phyloP scores from a whole-genome alignment of 495 filamentous ascomycete genomes.

The Aspergillus cristatus region DNA sequence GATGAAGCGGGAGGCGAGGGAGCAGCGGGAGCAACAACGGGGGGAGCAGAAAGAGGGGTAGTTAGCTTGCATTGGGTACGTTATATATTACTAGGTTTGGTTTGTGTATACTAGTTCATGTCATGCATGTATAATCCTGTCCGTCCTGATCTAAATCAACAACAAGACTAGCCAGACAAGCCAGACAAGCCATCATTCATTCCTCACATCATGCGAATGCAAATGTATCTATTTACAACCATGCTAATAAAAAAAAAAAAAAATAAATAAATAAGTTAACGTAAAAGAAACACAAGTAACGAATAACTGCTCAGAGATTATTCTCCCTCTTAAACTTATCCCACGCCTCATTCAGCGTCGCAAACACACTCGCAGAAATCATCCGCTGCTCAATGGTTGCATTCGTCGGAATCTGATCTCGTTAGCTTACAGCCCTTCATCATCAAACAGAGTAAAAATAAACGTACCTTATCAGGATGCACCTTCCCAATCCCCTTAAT shows the following conservation, averaged over 20 bases:
- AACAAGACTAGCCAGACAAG: too few relatives aligned
- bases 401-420: constrained; percentile 64
- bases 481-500: constrained; percentile 99
- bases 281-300: constrained; percentile 5
- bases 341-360: constrained; percentile 93
- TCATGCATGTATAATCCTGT: too few relatives aligned
- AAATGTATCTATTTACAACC: constrained; percentile 11
- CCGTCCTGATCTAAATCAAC: background rate
- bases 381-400: constrained; percentile 92
- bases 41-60: constrained; percentile 3
- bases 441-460: too few relatives aligned
- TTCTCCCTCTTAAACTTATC: constrained; percentile 96
- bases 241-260: constrained; percentile 3
- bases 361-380: constrained; percentile 86
- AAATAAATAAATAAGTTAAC: constrained; percentile 2
- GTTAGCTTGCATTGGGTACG: too few relatives aligned
- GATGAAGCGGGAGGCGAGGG: constrained; percentile 46
- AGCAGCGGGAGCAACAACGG: constrained; percentile 30
- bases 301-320: constrained; percentile 25
- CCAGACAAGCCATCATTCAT: background rate
- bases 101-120: constrained; percentile 1
- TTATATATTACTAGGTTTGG: too few relatives aligned
- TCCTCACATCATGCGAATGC: background rate
- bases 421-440: too few relatives aligned
- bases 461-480: constrained; percentile 92